Base-by-base conservation (phyloP, 2,329 filamentous ascomycete species). In the Fusarium denticulatum region DNA sequence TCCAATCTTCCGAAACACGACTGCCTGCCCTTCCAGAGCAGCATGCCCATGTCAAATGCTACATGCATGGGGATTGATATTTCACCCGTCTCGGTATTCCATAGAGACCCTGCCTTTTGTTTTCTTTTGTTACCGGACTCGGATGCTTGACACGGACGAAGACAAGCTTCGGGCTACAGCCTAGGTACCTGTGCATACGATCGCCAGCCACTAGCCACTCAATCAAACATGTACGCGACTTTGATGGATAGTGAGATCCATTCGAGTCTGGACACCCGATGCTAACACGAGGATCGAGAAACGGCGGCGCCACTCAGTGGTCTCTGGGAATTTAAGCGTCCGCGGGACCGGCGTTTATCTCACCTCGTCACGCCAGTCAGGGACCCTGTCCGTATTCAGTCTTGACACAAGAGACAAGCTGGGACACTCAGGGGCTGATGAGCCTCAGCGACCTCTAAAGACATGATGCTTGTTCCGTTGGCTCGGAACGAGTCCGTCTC, bases 1-100 rank as follows among this genome's bases (percentile, higher is more conserved):
- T 74, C 69, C 69, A 77, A 77, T 77, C 46, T 74, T 76, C 75
- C 73, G 68, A 77, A 68, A 72, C 64, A 65, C 42, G 67, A 76
- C 63, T 76, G 71, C 75, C 52, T 72, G 47, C 36, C 46, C 64
- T 67, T 40, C 67, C 60, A 71, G 60, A 76, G 70, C 52, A 36
- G 56, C 45, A 72, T 53, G 42, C 43, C 46, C 37, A 70, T 40
- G 67, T 61, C 55, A 43, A 64, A 70, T 58, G 24, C 68, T 57
- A 55, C 60, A 56, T 69, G 36, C 43, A 67, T 60, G 64, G 61
- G 58, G 64, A 30, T 32, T 52, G 22, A 53, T 55, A 55, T 66
- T 71, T 64, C 46, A 36, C 50, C 67, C 59, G 40, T 64, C 50
- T 68, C 53, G 67, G 71, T 71, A 72, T 56, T 68, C 57, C 67